A percentile compares a stretch with the other conserved stretches of the same genome.
Evolutionary conservation across 225 moss, liverwort and hornwort genomes (phyloP).

Genomic region (Pseudoscleropodium purum): DNA sequence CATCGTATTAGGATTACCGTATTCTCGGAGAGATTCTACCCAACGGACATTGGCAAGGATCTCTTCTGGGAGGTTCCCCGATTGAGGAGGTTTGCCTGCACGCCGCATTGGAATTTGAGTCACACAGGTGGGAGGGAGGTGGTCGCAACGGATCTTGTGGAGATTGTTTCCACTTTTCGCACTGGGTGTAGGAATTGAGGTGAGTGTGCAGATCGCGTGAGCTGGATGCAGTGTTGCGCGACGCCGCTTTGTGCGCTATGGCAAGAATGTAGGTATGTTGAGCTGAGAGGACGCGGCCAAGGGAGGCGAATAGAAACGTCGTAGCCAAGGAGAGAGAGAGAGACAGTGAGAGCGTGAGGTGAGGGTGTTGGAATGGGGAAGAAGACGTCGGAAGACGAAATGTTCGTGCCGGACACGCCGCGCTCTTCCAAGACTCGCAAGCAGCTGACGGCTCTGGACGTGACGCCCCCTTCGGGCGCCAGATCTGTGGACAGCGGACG

Average conservation of each 20-base stretch:
- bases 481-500: slow-evolving; percentile 24
- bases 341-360: not conserved
- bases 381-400: slow-evolving; percentile 40
- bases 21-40: not conserved
- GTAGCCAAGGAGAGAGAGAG: not conserved
- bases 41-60: not conserved
- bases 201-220: slow-evolving; percentile 1
- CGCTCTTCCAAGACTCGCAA: slow-evolving; percentile 27
- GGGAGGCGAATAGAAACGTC: not conserved
- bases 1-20: not conserved
- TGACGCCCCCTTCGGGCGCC: slow-evolving; percentile 14
- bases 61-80: not conserved
- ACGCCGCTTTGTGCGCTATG: slow-evolving; percentile 4
- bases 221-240: not conserved
- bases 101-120: slow-evolving; percentile 13
- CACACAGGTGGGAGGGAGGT: not conserved
- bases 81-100: not conserved
- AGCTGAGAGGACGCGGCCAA: slow-evolving; percentile 8
- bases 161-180: not conserved
- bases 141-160: slow-evolving; percentile 4
- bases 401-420: slow-evolving; percentile 36
- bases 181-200: not conserved
- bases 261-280: slow-evolving; percentile 40
- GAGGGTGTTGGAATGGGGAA: slow-evolving; percentile 24
- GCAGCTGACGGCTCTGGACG: slow-evolving; percentile 17